These are phyloP conservation scores for Colletotrichum sp. DNA, from an alignment of 2,329 filamentous ascomycete species.

Conservation along the genomic window DNA sequence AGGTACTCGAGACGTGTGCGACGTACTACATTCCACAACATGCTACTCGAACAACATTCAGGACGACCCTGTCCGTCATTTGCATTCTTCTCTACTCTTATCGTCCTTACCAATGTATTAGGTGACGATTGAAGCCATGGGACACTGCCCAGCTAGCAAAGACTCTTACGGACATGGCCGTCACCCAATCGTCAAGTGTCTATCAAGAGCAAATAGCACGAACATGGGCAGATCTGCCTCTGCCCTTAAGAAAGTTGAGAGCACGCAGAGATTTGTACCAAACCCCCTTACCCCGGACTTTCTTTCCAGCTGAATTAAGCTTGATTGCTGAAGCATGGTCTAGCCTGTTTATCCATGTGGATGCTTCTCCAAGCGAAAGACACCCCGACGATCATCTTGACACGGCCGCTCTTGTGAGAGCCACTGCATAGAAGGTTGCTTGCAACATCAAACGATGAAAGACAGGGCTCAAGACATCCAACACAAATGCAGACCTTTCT, in stretches of 20 bases:
- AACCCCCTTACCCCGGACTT: background rate
- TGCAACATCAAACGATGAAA: background rate
- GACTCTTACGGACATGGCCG: background rate
- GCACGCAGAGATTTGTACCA: background rate
- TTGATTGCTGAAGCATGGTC: background rate
- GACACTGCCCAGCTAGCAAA: background rate
- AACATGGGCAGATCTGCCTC: background rate
- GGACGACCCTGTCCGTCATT: background rate
- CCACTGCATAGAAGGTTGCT: background rate
- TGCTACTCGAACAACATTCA: background rate
- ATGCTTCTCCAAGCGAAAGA: background rate
- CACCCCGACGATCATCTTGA: background rate
- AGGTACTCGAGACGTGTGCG: background rate
- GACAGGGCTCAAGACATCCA: background rate
- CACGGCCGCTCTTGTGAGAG: background rate
- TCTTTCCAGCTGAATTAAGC: background rate
- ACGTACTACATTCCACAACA: background rate
- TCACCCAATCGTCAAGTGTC: background rate
- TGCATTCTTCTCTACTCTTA: background rate
- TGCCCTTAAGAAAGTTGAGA: background rate
- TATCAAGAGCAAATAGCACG: background rate
- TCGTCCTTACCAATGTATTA: background rate
- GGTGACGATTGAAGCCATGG: background rate
- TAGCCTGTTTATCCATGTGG: background rate
- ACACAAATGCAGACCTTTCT: background rate